Percentiles rank a stretch among this genome's conserved stretches.
Evolutionary conservation across 2,329 filamentous ascomycete species (phyloP).

Genomic region (Gnomoniopsis smithogilvyi): DNA sequence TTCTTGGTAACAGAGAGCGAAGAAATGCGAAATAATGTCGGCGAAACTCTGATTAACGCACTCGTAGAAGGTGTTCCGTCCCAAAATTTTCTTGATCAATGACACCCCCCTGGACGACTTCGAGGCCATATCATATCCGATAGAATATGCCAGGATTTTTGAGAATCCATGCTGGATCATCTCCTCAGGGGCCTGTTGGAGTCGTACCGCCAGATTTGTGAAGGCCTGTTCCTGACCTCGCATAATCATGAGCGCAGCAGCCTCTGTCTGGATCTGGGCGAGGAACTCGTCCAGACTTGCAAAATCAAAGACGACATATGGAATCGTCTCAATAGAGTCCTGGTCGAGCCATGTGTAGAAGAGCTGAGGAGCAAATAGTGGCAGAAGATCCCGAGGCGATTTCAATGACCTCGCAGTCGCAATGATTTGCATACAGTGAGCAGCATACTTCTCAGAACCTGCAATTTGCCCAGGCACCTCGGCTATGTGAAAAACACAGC

Average conservation of each 20-base stretch:
- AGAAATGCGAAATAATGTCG: slow-evolving; percentile 71
- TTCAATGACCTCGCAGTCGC: slow-evolving; percentile 62
- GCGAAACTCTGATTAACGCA: slow-evolving; percentile 69
- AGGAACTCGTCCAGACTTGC: slow-evolving; percentile 65
- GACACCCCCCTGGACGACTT: slow-evolving; percentile 51
- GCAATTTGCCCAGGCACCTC: slow-evolving; percentile 77
- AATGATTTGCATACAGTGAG: slow-evolving; percentile 65
- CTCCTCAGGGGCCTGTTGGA: slow-evolving; percentile 51
- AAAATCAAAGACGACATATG: slow-evolving; percentile 84
- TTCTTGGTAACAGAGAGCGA: slow-evolving; percentile 76
- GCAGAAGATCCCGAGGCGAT: slow-evolving; percentile 70
- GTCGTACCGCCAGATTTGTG: slow-evolving; percentile 53
- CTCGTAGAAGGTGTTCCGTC: slow-evolving; percentile 60
- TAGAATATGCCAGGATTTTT: slow-evolving; percentile 77
- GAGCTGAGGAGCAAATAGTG: slow-evolving; percentile 82
- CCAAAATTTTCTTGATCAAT: slow-evolving; percentile 66
- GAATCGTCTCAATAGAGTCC: slow-evolving; percentile 67
- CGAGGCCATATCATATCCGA: slow-evolving; percentile 68
- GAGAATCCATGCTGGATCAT: slow-evolving; percentile 69
- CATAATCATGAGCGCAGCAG: slow-evolving; percentile 79
- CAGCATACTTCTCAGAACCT: slow-evolving; percentile 65
- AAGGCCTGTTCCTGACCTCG: slow-evolving; percentile 66
- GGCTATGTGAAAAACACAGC: slow-evolving; percentile 91
- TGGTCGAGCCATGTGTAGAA: slow-evolving; percentile 84
- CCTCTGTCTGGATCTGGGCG: slow-evolving; percentile 68